Base-by-base conservation (phyloP, 1,139 yeast genomes). In the Eremothecium gossypii region DNA sequence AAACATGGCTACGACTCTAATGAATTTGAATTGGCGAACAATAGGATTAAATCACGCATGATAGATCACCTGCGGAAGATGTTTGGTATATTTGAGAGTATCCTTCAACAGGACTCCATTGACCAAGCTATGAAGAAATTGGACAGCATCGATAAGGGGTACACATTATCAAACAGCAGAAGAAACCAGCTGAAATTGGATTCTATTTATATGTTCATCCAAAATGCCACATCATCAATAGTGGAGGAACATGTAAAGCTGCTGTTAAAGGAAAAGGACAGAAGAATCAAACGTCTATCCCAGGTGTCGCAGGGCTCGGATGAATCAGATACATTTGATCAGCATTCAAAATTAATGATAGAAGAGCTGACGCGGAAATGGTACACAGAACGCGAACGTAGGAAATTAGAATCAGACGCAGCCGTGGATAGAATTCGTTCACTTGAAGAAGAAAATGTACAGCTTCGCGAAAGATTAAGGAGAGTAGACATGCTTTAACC, bases 311-410 rank as follows among this genome's bases (percentile, higher is more conserved):
- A 27, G 11, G 17, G 32, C 2, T 41, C 53, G 8, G 46, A 52
- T 13, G 60, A 55, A 6, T 52, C 52, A 40, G 49, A 41, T 29
- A 44, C 41, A 20, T 43, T 39, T 27, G 52, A 40, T 32, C 43
- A 48, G 28, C 51, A 50, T 41, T 63, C 71, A 33, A 68, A 66
- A 45, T 52, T 79, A 38, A 65, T 86, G 45, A 66, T 80, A 27
- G 79, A 76, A 33, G 87, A 79, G 49, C 57, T 83, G 35, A 74
- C 76, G 36, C 74, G 69, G 45, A 68, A 81, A 50, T 79, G 85
- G 81, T 77, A 79, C 52, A 69, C 79, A 1, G 89, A 83, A 51
- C 65, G 87, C 49, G 93, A 82, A 57, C 74, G 83, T 14, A 63
- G 89, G 31, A 74, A 74, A 17, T 66, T 77, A 44, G 86, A 81